Conservation (phyloP, 768 basidiomycete species). For the Rickenella mellea region DNA sequence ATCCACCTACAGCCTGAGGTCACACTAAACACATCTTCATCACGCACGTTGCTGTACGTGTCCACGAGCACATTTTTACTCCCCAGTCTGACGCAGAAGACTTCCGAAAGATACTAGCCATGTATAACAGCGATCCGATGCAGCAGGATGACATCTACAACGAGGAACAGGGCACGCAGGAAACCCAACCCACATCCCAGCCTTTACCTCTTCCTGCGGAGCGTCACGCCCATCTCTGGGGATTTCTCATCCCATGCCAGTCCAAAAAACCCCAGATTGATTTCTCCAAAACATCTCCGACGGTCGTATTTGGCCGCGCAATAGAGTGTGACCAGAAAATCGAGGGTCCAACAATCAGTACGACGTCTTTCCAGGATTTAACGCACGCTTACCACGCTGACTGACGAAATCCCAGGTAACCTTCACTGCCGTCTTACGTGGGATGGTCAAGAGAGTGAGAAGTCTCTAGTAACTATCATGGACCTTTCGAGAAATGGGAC, state of each 20-base stretch:
- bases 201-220: slow-evolving; percentile 5
- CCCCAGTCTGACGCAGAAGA: too few species aligned
- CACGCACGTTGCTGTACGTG: too few species aligned
- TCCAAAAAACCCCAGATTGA: slow-evolving; percentile 44
- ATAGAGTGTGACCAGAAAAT: slow-evolving; percentile 44
- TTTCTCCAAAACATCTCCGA: slow-evolving; percentile 43
- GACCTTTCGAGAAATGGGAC: slow-evolving; percentile 71
- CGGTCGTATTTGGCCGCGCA: slow-evolving; percentile 48
- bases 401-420: slow-evolving; percentile 33
- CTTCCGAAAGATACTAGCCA: too few species aligned
- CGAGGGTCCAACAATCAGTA: slow-evolving; percentile 68
- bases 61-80: too few species aligned
- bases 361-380: slow-evolving; percentile 25
- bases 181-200: slow-evolving; percentile 27
- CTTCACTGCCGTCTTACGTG: slow-evolving; percentile 48
- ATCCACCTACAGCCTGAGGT: too few species aligned
- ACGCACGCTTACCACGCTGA: slow-evolving; percentile 16
- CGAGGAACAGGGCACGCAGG: slow-evolving; percentile 21
- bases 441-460: slow-evolving; percentile 40
- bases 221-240: slow-evolving; percentile 49
- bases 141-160: not conserved
- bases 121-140: too few species aligned
- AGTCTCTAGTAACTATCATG: slow-evolving; percentile 34
- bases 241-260: slow-evolving; percentile 60
- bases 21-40: too few species aligned